phyloP scores from a whole-genome alignment of 202 grass and related monocot species.

The Carex arenaria region DNA sequence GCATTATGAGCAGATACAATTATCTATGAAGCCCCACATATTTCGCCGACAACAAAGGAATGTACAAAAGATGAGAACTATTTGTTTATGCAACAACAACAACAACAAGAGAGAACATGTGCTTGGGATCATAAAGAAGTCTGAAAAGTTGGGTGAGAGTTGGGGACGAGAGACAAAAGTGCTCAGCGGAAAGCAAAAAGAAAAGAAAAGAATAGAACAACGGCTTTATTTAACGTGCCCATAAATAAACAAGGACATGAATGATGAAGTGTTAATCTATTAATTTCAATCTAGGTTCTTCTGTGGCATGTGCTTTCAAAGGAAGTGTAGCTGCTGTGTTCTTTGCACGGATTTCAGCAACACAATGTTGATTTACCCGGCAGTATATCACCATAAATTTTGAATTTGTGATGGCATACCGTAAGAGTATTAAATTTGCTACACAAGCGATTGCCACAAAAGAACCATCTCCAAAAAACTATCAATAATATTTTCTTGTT shows the following conservation, averaged over 20 bases:
- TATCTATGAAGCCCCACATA: slow-evolving; percentile 2
- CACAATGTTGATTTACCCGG: too few species aligned
- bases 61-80: slow-evolving; percentile 14
- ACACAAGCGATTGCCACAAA: neutral
- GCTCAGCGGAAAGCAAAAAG: neutral
- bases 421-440: neutral
- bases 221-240: slow-evolving; percentile 22
- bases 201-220: neutral
- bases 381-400: too few species aligned
- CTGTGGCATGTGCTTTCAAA: neutral
- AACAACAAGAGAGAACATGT: slow-evolving; percentile 4
- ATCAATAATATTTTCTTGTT: neutral
- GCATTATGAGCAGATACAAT: neutral
- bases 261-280: neutral
- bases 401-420: too few species aligned
- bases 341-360: neutral
- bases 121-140: slow-evolving; percentile 15
- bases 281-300: slow-evolving; percentile 1
- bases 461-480: neutral
- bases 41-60: slow-evolving; percentile 32
- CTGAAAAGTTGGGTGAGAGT: slow-evolving; percentile 22
- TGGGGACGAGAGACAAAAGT: neutral
- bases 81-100: slow-evolving; percentile 20
- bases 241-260: slow-evolving; percentile 4
- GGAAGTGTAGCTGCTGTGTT: neutral